A percentile compares a stretch with the other conserved stretches of the same genome.
phyloP scores from a whole-genome alignment of 192 early-diverging fungal species.

The Umbelopsis ramanniana region DNA sequence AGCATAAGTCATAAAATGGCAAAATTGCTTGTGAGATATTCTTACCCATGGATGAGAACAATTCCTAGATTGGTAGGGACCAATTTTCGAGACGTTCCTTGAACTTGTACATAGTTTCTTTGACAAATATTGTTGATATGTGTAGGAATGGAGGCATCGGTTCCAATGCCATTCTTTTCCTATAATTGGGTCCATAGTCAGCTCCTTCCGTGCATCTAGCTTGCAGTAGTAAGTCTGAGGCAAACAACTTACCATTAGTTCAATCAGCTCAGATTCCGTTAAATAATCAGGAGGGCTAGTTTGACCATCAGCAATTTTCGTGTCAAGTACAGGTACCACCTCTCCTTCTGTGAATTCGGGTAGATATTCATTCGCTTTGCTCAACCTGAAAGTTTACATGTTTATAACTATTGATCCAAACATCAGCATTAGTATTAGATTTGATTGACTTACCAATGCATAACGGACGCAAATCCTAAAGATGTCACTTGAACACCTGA shows the following conservation, averaged over 20 bases:
- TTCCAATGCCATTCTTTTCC: slow-evolving; percentile 59
- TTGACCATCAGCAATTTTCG: slow-evolving; percentile 47
- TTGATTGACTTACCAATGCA: slow-evolving; percentile 41
- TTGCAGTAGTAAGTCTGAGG: neutral
- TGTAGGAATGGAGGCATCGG: slow-evolving; percentile 56
- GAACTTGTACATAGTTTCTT: slow-evolving; percentile 53
- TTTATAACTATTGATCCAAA: no score
- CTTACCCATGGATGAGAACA: slow-evolving; percentile 56
- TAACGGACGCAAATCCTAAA: slow-evolving; percentile 43
- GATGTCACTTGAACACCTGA: slow-evolving; percentile 44
- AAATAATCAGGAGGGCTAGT: slow-evolving; percentile 59
- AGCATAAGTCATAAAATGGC: no score
- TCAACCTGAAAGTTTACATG: slow-evolving; percentile 6
- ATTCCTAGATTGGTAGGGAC: slow-evolving; percentile 59
- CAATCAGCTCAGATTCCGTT: slow-evolving; percentile 54
- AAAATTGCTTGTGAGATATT: no score
- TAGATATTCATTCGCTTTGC: slow-evolving; percentile 42
- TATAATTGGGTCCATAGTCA: neutral
- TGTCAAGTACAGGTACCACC: slow-evolving; percentile 23
- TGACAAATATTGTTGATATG: slow-evolving; percentile 60
- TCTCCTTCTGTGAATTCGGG: slow-evolving; percentile 41
- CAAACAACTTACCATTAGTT: slow-evolving; percentile 29
- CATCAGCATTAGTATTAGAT: neutral
- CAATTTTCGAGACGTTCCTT: slow-evolving; percentile 42
- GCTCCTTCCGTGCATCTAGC: neutral